phyloP scores from a whole-genome alignment of 2,329 filamentous ascomycete genomes.

The Calonectria multiphialidica region DNA sequence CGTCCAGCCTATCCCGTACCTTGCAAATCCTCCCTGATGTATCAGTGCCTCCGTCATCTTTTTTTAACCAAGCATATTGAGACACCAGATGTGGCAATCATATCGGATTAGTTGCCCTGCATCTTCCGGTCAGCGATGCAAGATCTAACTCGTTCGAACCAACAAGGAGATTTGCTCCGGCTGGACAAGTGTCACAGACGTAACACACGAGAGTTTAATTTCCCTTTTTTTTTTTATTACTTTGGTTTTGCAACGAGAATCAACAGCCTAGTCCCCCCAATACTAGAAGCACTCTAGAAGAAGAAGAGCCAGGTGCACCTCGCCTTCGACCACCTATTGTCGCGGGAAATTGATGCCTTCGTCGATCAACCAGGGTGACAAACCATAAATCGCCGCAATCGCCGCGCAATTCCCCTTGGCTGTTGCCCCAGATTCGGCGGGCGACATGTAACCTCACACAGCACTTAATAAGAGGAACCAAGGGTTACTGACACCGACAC shows the following conservation, averaged over 20 bases:
- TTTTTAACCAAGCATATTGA: not conserved
- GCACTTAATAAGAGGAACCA: not conserved
- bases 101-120: not conserved
- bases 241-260: too few relatives aligned
- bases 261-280: too few relatives aligned
- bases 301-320: too few relatives aligned
- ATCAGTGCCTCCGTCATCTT: not conserved
- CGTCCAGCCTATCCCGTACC: not conserved
- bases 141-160: too few relatives aligned
- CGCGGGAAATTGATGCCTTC: not conserved
- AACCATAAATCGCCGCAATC: not conserved
- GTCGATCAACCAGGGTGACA: not conserved
- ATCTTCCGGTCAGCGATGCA: too few relatives aligned
- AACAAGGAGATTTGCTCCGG: too few relatives aligned
- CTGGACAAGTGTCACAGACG: too few relatives aligned
- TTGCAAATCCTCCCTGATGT: not conserved
- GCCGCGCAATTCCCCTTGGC: not conserved
- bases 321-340: not conserved
- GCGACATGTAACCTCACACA: not conserved
- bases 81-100: not conserved
- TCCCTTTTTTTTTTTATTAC: too few relatives aligned
- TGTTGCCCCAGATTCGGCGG: not conserved
- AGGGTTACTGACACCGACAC: not conserved
- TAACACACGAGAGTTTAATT: too few relatives aligned
- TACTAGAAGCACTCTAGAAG: too few relatives aligned